A percentile compares a stretch with the other conserved stretches of the same genome.
Conservation (phyloP, 116 monocot species). For the Zostera marina region DNA sequence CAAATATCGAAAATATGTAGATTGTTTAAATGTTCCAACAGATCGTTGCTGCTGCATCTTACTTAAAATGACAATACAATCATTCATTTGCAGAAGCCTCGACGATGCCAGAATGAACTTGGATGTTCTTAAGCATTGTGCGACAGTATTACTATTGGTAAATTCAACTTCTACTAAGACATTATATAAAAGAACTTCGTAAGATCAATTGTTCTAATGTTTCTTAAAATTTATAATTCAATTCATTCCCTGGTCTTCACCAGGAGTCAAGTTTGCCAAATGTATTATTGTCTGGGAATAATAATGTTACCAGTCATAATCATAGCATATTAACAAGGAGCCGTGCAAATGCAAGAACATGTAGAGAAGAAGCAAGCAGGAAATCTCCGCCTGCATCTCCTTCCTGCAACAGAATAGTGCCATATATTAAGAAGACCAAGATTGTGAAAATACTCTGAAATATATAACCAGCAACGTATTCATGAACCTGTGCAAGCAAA, state of each 20-base stretch:
- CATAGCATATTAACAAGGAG: conserved; percentile 52
- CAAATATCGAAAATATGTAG: background rate
- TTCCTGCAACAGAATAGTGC: conserved; percentile 14
- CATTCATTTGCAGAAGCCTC: conserved; percentile 41
- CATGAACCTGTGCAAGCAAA: too few species aligned
- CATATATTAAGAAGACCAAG: conserved; percentile 25
- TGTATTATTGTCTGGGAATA: conserved; percentile 11
- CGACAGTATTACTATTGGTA: conserved; percentile 73
- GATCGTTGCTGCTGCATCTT: too few species aligned
- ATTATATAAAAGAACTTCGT: too few species aligned
- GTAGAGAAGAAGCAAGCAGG: conserved; percentile 35
- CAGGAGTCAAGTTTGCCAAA: conserved; percentile 74
- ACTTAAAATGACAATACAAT: background rate
- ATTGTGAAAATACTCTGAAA: background rate
- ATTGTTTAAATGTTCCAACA: too few species aligned
- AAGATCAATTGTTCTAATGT: background rate
- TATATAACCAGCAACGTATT: background rate
- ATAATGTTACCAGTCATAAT: conserved; percentile 5
- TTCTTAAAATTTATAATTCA: background rate
- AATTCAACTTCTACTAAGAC: background rate
- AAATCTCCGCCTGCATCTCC: conserved; percentile 29
- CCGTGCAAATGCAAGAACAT: conserved; percentile 26
- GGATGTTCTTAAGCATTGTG: conserved; percentile 90
- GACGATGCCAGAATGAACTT: conserved; percentile 85
- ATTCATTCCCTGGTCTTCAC: background rate